phyloP scores from a whole-genome alignment of 352 stramenopile genomes.

The Globisporangium rhizosaccharum region DNA sequence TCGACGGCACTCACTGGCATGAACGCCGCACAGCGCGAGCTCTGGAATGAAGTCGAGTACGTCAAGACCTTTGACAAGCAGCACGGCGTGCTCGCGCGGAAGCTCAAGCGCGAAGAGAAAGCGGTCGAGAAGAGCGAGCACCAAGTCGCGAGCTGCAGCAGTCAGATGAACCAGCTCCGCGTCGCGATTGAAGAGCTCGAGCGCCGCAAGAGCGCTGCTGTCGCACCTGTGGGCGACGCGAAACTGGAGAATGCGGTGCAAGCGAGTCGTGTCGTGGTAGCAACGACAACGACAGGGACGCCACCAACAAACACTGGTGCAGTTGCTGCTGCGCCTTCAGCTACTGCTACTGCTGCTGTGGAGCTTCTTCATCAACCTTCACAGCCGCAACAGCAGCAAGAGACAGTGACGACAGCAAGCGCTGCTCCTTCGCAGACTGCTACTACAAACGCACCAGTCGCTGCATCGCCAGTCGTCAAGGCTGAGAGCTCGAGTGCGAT shows the following conservation, averaged over 20 bases:
- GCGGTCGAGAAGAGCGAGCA: constrained; percentile 77
- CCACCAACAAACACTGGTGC: too few species aligned
- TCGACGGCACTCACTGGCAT: constrained; percentile 48
- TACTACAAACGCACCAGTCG: too few species aligned
- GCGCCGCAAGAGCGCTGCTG: constrained; percentile 28
- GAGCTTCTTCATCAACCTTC: too few species aligned
- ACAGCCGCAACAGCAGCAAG: too few species aligned
- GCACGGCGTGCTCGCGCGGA: constrained; percentile 58
- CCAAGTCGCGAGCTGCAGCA: constrained; percentile 70
- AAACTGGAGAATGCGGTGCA: constrained; percentile 21
- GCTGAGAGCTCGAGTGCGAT: neutral
- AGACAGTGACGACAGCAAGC: too few species aligned
- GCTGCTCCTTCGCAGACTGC: too few species aligned
- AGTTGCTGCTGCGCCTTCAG: neutral
- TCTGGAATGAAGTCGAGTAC: constrained; percentile 81
- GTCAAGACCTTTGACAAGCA: constrained; percentile 83
- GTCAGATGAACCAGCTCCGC: constrained; percentile 75
- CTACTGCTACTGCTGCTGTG: neutral
- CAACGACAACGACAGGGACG: neutral
- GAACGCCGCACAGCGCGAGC: constrained; percentile 53
- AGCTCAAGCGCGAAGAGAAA: constrained; percentile 83
- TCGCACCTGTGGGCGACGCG: neutral
- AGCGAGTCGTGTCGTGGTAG: constrained; percentile 13
- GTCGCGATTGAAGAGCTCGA: constrained; percentile 73
- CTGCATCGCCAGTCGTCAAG: too few species aligned